These are phyloP conservation scores for Neonectria neomacrospora DNA, from an alignment of 2,329 filamentous ascomycete species.

Conservation along the genomic window DNA sequence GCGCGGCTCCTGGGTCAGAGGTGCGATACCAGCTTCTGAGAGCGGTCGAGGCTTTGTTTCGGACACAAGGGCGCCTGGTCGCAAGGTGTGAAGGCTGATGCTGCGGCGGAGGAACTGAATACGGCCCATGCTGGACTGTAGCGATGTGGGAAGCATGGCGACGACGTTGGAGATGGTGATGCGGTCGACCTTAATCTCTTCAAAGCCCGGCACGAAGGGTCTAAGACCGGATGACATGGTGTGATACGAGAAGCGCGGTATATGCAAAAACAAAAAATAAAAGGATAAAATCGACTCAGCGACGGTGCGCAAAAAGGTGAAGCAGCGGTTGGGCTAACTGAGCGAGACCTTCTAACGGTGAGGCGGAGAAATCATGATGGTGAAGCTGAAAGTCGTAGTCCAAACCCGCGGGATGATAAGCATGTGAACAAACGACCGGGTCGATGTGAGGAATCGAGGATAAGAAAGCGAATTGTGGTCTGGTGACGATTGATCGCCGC, in stretches of 20 bases:
- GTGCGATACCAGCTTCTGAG: slow-evolving; percentile 35
- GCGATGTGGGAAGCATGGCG: slow-evolving; percentile 62
- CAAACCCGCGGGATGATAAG: slow-evolving; percentile 11
- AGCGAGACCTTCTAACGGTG: slow-evolving; percentile 7
- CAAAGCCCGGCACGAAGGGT: slow-evolving; percentile 38
- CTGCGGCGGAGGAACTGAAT: slow-evolving; percentile 61
- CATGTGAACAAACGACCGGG: slow-evolving; percentile 8
- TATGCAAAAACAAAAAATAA: no score
- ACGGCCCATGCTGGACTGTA: slow-evolving; percentile 62
- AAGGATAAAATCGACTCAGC: not conserved
- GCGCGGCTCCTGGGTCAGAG: slow-evolving; percentile 23
- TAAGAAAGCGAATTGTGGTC: slow-evolving; percentile 10
- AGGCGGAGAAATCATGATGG: slow-evolving; percentile 29
- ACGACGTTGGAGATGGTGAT: slow-evolving; percentile 61
- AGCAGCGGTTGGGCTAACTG: slow-evolving; percentile 6
- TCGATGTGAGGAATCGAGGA: not conserved
- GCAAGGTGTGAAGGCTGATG: slow-evolving; percentile 48
- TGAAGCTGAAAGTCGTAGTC: slow-evolving; percentile 3
- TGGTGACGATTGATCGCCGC: not conserved
- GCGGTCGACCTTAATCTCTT: slow-evolving; percentile 47
- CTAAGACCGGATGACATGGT: slow-evolving; percentile 34
- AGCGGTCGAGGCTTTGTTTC: slow-evolving; percentile 34
- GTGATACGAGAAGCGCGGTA: not conserved
- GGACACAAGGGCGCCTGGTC: slow-evolving; percentile 27
- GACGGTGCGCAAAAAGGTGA: not conserved